Conservation (phyloP, 1,284 basidiomycete species). For the Meira miltonrushii region DNA sequence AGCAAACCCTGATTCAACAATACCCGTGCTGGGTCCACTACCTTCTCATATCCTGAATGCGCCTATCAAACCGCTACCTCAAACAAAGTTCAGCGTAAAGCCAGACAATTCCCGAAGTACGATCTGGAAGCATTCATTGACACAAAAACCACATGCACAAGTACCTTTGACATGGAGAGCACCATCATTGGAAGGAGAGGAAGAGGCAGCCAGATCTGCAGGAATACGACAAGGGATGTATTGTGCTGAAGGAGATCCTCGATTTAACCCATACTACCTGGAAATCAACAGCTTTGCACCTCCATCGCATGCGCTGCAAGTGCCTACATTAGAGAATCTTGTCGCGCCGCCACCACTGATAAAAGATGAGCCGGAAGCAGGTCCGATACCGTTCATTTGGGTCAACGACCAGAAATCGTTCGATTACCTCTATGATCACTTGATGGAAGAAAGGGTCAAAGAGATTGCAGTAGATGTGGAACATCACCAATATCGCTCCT, state of each 20-base stretch:
- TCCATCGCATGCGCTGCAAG: constrained; percentile 51
- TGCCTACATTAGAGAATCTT: constrained; percentile 13
- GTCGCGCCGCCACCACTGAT: constrained; percentile 31
- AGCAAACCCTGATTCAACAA: constrained; percentile 2
- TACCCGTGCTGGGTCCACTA: constrained; percentile 32
- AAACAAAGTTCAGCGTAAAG: constrained; percentile 38
- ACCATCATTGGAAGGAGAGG: constrained; percentile 7
- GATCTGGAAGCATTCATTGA: constrained; percentile 32
- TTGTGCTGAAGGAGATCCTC: constrained; percentile 44
- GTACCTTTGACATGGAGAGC: constrained; percentile 31
- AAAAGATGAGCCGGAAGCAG: constrained; percentile 28
- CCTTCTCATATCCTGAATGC: constrained; percentile 41
- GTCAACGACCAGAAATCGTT: constrained; percentile 59
- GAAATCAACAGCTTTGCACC: constrained; percentile 32
- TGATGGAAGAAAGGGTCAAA: constrained; percentile 55
- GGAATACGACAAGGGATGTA: constrained; percentile 38
- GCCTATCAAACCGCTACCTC: constrained; percentile 38
- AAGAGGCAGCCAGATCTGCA: neutral
- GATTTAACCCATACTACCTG: constrained; percentile 45
- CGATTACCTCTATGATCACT: constrained; percentile 45
- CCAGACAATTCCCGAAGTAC: constrained; percentile 38
- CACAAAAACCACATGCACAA: constrained; percentile 42
- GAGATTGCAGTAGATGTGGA: constrained; percentile 93
- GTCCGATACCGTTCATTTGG: constrained; percentile 69
- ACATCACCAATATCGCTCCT: constrained; percentile 80